Conservation (phyloP, 768 basidiomycete genomes). For the Pseudohyphozyma bogoriensis region DNA sequence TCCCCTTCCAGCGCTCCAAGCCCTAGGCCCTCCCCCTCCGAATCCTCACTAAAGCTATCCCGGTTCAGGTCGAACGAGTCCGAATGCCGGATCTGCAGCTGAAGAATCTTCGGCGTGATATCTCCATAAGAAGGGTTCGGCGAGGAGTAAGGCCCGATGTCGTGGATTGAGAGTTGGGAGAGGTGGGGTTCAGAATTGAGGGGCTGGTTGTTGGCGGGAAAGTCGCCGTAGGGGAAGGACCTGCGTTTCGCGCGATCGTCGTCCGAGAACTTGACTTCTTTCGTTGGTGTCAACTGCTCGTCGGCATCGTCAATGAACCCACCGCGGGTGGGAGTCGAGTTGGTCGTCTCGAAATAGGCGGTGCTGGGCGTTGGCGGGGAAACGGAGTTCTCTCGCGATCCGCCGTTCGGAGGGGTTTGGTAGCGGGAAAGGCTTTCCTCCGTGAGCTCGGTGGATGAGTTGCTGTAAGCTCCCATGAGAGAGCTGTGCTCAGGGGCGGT, state of each 20-base stretch:
- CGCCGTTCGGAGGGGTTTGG: neutral
- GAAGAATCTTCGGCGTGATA: neutral
- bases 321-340: too few species aligned
- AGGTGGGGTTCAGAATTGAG: too few species aligned
- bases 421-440: neutral
- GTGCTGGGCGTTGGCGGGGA: neutral
- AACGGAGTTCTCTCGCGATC: too few species aligned
- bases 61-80: conserved; percentile 17
- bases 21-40: neutral
- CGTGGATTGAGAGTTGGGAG: neutral
- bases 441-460: neutral
- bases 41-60: neutral
- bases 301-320: too few species aligned
- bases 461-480: neutral
- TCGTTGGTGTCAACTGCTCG: too few species aligned
- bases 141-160: neutral
- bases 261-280: too few species aligned
- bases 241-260: too few species aligned
- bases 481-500: neutral
- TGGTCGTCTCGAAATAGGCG: neutral
- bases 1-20: neutral
- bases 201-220: too few species aligned
- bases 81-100: conserved; percentile 27
- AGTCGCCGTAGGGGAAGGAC: too few species aligned
- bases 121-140: neutral